Base-by-base conservation (phyloP, 1,139 yeast species). In the Pneumocystis canis region DNA sequence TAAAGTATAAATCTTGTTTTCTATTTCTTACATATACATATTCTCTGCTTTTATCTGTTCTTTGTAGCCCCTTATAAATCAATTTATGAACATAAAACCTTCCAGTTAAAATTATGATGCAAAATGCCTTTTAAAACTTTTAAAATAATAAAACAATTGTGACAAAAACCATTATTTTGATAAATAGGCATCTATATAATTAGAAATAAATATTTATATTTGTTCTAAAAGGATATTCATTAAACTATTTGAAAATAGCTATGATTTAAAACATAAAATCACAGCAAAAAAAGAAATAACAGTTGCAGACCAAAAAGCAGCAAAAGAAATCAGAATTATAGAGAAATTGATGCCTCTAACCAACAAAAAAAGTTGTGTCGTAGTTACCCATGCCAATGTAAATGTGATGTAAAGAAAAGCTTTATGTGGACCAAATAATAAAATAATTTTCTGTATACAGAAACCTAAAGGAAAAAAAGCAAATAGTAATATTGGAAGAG, bases 401-500 rank as follows among this genome's bases (percentile, higher is more conserved):
- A 47, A 28, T 20, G 30, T 25, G 14, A 47, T 47, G 25, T 47
- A 25, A 20, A 47, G 20, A 47, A 25, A 47, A 47, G n/a, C 60
- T 5, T 35, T 20, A 11, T 35, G 35, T 25, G 31, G 20, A n/a
- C 63, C 64, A 41, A 61, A 54, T 33, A 47, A 53, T 40, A 47
- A 58, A 39, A 62, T 30, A 28, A 60, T 32, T 30, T 60, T 62
- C 56, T 60, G 64, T 28, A 62, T 20, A 39, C 60, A 39, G 25
- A 58, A 62, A 30, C 56, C 60, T 25, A 56, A 53, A 5, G 64
- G 64, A 14, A 62, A 30, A 30, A 62, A 41, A 5, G 58, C 60
- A 41, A 60, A 20, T 5, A 60, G 39, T 33, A 62, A 57, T 18
- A 62, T 35, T 16, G 63, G 63, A 2, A 60, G 62, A n/a, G 63